phyloP scores from a whole-genome alignment of 148 eudicot species.

The Salicornia ramosissima region DNA sequence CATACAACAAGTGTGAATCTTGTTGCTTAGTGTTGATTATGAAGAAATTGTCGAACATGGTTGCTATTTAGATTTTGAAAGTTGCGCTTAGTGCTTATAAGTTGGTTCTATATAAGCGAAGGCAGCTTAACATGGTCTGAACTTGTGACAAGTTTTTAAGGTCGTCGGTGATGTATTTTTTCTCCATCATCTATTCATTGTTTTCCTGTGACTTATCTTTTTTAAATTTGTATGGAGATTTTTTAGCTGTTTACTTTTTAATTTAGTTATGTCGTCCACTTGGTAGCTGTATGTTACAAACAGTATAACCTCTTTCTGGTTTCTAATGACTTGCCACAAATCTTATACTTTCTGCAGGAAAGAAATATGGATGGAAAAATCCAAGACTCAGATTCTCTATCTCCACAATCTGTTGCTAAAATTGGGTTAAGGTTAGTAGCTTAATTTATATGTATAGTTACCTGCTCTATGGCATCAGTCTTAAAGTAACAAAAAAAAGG shows the following conservation, averaged over 20 bases:
- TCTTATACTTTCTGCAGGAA: slow-evolving; percentile 47
- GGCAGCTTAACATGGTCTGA: background rate
- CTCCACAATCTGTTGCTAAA: slow-evolving; percentile 64
- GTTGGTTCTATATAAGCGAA: background rate
- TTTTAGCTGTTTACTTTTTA: background rate
- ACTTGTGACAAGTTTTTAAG: background rate
- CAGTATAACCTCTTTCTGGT: background rate
- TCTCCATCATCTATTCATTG: background rate
- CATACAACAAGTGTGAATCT: background rate
- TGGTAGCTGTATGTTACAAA: background rate
- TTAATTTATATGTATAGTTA: background rate
- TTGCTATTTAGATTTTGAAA: background rate
- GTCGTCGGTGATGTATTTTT: background rate
- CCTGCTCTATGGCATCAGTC: background rate
- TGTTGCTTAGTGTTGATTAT: background rate
- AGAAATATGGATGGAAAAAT: slow-evolving; percentile 60
- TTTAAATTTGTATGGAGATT: background rate
- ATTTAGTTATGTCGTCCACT: background rate
- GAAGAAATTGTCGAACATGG: background rate
- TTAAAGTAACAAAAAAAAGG: background rate
- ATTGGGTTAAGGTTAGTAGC: slow-evolving; percentile 64
- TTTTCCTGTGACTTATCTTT: background rate
- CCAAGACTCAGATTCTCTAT: slow-evolving; percentile 69
- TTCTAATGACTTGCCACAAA: slow-evolving; percentile 7
- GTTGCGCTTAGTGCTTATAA: background rate